These are phyloP conservation scores for Aspergillus sp. DNA, from an alignment of 2,329 filamentous ascomycete genomes.

Conservation along the genomic window DNA sequence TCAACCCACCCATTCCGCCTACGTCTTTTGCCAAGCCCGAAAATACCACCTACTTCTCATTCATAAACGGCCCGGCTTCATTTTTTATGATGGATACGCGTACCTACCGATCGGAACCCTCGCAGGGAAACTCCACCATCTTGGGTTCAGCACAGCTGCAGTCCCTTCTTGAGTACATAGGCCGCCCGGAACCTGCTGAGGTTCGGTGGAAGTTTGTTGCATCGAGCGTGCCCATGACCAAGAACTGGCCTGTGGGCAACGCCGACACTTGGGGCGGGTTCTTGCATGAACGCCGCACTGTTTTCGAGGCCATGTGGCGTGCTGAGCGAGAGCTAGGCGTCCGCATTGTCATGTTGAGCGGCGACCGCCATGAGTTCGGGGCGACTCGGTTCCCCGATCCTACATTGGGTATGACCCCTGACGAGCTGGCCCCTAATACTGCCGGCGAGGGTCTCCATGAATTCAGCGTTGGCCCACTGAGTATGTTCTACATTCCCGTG, in stretches of 20 bases:
- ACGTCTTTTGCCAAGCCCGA: constrained; percentile 47
- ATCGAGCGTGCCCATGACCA: constrained; percentile 89
- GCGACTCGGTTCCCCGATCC: constrained; percentile 68
- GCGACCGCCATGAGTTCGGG: constrained; percentile 95
- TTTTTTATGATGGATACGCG: constrained; percentile 96
- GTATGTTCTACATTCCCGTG: constrained; percentile 87
- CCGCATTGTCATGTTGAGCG: constrained; percentile 78
- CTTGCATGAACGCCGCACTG: constrained; percentile 67
- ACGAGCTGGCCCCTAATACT: constrained; percentile 16
- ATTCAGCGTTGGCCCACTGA: constrained; percentile 85
- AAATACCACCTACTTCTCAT: constrained; percentile 79
- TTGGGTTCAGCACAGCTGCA: constrained; percentile 73
- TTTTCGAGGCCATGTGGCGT: constrained; percentile 92
- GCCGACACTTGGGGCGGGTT: constrained; percentile 95
- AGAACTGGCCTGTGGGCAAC: constrained; percentile 89
- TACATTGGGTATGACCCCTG: constrained; percentile 10
- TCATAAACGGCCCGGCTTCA: constrained; percentile 81
- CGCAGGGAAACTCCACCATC: constrained; percentile 69
- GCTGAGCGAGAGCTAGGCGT: constrained; percentile 64
- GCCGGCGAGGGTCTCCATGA: constrained; percentile 60
- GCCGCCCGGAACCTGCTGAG: constrained; percentile 65
- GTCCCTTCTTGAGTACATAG: constrained; percentile 74
- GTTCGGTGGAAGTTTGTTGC: constrained; percentile 92
- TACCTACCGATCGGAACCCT: constrained; percentile 64
- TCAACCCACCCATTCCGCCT: constrained; percentile 67